phyloP scores from a whole-genome alignment of 2,329 filamentous ascomycete species.

The Metarhizium humberi region DNA sequence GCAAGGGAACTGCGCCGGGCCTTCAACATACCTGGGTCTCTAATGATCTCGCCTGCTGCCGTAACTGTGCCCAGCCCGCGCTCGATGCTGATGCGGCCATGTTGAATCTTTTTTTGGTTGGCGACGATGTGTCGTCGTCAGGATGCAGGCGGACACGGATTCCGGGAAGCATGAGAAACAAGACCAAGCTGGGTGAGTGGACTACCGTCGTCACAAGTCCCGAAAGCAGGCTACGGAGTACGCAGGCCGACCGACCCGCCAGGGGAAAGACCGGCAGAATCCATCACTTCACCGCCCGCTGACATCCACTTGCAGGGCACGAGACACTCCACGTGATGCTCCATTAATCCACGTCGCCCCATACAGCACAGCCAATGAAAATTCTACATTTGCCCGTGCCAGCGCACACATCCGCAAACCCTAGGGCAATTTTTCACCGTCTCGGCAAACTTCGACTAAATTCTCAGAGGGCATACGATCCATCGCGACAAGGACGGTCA shows the following conservation, averaged over 20 bases:
- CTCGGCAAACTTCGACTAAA: constrained; percentile 27
- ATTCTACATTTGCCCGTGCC: not conserved
- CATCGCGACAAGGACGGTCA: constrained; percentile 25
- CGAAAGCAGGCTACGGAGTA: too few relatives aligned
- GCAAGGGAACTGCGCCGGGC: not conserved
- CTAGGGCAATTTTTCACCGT: constrained; percentile 27
- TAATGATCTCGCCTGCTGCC: constrained; percentile 80
- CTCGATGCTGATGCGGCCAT: constrained; percentile 47
- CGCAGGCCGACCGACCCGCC: not conserved
- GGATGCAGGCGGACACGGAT: not conserved
- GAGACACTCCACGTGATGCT: constrained; percentile 15
- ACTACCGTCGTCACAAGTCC: not conserved
- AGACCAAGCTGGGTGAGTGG: not conserved
- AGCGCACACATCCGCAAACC: constrained; percentile 20
- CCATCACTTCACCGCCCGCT: not conserved
- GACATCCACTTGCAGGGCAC: constrained; percentile 4
- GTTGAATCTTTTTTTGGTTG: constrained; percentile 3
- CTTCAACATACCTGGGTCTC: constrained; percentile 68
- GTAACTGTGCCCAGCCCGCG: constrained; percentile 83
- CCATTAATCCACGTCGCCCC: not conserved
- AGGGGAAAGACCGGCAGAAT: not conserved
- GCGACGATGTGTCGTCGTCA: not conserved
- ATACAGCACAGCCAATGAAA: constrained; percentile 5
- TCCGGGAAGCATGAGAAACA: constrained; percentile 3
- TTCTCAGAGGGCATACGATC: constrained; percentile 19